Percentiles rank a stretch among this genome's conserved stretches.
Conservation (phyloP, 768 basidiomycete species). For the Sarcodon sp. region DNA sequence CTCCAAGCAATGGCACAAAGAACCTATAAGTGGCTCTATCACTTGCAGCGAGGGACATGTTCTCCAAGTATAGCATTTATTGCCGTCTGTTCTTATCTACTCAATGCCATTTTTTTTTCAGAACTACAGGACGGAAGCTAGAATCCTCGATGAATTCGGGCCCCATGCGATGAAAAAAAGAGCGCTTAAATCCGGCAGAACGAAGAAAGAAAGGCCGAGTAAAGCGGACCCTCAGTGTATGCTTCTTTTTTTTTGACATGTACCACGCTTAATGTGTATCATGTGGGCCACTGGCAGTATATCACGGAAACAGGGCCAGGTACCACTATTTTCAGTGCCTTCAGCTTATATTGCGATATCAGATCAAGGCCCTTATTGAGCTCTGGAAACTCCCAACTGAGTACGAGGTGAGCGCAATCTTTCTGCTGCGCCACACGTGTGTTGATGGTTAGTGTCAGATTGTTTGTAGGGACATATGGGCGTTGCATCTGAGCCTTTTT, state of each 20-base stretch:
- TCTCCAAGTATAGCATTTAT: constrained; percentile 46
- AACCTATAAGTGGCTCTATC: constrained; percentile 65
- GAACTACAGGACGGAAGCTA: constrained; percentile 77
- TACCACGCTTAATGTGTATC: background rate
- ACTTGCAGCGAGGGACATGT: constrained; percentile 90
- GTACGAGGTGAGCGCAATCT: constrained; percentile 48
- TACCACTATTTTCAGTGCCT: constrained; percentile 78
- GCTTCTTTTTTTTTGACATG: constrained; percentile 11
- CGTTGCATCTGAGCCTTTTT: constrained; percentile 52
- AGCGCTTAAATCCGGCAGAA: constrained; percentile 40
- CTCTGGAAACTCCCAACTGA: constrained; percentile 68
- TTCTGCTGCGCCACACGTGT: constrained; percentile 1
- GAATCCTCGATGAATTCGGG: constrained; percentile 51
- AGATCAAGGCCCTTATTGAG: constrained; percentile 44
- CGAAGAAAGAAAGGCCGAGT: constrained; percentile 36
- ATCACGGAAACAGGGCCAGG: constrained; percentile 67
- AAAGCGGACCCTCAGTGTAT: constrained; percentile 49
- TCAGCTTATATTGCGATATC: constrained; percentile 71
- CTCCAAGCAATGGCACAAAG: constrained; percentile 82
- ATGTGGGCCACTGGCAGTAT: constrained; percentile 35
- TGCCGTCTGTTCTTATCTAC: background rate
- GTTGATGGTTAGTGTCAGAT: constrained; percentile 24
- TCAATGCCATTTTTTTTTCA: constrained; percentile 15
- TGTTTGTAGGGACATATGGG: constrained; percentile 75
- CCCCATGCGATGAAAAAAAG: constrained; percentile 56